Percentiles rank a stretch among this genome's conserved stretches.
phyloP scores from a whole-genome alignment of 1,284 basidiomycete species.

The Cystobasidium pallidum region DNA sequence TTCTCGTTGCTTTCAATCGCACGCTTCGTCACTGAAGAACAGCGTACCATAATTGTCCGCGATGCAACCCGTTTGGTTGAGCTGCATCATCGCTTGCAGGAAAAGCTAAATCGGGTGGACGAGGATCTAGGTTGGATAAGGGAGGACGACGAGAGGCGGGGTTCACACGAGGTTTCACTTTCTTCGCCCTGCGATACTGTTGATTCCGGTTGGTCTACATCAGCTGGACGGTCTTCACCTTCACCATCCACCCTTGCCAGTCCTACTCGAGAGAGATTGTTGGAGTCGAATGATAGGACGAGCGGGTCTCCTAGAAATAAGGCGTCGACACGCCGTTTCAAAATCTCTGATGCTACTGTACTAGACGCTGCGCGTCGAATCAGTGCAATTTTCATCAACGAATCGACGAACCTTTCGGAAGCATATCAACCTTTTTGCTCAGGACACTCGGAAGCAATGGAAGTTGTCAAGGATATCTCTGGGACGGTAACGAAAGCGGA shows the following conservation, averaged over 20 bases:
- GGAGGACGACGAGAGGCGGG: constrained; percentile 25
- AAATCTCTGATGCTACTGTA: constrained; percentile 38
- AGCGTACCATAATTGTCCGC: constrained; percentile 62
- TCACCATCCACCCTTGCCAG: not conserved
- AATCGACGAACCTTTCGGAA: constrained; percentile 64
- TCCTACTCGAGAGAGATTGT: too few species aligned
- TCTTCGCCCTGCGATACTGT: not conserved
- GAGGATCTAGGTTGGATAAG: constrained; percentile 61
- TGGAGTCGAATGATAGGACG: too few species aligned
- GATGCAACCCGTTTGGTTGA: constrained; percentile 74
- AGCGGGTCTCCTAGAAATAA: not conserved
- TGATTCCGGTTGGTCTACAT: not conserved
- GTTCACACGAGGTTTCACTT: not conserved
- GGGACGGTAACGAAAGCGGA: constrained; percentile 64
- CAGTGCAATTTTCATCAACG: constrained; percentile 27
- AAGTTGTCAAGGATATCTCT: constrained; percentile 61
- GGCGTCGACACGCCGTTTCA: constrained; percentile 16
- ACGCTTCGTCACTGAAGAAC: constrained; percentile 56
- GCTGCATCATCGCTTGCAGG: constrained; percentile 69
- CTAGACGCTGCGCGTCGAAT: constrained; percentile 41
- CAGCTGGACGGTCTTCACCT: not conserved
- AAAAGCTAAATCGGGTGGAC: constrained; percentile 63
- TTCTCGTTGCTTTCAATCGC: constrained; percentile 59
- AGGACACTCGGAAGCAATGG: constrained; percentile 75
- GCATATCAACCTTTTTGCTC: constrained; percentile 82